Evolutionary conservation across 371 early-diverging fungal genomes (phyloP).

Genomic region (Rhizopus sp.): DNA sequence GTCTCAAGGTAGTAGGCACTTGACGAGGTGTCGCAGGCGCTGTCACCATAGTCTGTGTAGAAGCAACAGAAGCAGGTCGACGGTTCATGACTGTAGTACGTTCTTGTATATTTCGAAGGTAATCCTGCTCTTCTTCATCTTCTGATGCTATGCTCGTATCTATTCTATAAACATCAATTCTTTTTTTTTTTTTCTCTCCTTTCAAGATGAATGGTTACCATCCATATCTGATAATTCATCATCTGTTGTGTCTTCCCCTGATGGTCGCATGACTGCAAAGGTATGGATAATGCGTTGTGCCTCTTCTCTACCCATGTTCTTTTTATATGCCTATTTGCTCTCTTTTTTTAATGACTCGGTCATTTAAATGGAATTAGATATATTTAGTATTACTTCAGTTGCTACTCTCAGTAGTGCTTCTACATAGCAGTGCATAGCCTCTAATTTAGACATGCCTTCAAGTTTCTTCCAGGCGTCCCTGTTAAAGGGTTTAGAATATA

Average conservation of each 20-base stretch:
- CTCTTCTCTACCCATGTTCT: constrained; percentile 25
- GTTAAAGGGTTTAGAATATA: constrained; percentile 27
- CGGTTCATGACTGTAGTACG: constrained; percentile 8
- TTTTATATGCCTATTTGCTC: constrained; percentile 23
- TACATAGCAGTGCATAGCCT: constrained; percentile 31
- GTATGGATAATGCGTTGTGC: constrained; percentile 40
- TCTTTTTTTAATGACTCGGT: too few relatives aligned
- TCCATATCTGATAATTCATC: constrained; percentile 19
- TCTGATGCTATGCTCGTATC: constrained; percentile 23
- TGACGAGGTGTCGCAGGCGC: constrained; percentile 22
- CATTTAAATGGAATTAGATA: too few relatives aligned
- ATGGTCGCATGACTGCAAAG: constrained; percentile 39
- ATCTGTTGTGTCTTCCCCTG: constrained; percentile 27
- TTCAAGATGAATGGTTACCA: neutral
- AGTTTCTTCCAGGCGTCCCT: constrained; percentile 38
- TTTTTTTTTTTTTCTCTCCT: neutral
- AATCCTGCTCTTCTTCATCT: constrained; percentile 33
- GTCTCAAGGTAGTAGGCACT: constrained; percentile 5
- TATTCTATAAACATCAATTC: constrained; percentile 1
- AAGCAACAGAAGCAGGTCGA: constrained; percentile 25
- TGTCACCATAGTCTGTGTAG: constrained; percentile 27
- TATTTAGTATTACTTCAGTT: constrained; percentile 14
- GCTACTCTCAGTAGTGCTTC: constrained; percentile 30
- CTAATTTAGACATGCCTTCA: constrained; percentile 22
- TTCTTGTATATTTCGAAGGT: constrained; percentile 25